These are phyloP conservation scores for Escovopsis sp. DNA, from an alignment of 2,329 filamentous ascomycete species.

Conservation along the genomic window DNA sequence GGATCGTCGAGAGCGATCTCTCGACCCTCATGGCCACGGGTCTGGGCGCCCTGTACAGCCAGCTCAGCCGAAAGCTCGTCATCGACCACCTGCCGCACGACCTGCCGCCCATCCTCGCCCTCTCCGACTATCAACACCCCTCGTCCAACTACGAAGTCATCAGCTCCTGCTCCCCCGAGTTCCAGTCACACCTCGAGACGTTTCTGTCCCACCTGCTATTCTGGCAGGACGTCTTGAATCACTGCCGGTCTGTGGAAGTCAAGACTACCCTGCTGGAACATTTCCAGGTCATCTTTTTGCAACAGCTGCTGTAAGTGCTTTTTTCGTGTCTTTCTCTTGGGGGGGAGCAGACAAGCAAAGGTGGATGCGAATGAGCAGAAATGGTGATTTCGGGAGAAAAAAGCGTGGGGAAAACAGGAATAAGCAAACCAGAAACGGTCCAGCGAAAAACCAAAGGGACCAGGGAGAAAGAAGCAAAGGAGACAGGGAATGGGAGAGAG, in stretches of 20 bases:
- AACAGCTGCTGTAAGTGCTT: slow-evolving; percentile 65
- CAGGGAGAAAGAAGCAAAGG: too few relatives aligned
- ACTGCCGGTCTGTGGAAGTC: slow-evolving; percentile 83
- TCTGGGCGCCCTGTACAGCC: slow-evolving; percentile 58
- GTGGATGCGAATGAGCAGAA: too few relatives aligned
- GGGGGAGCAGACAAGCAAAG: too few relatives aligned
- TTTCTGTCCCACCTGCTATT: slow-evolving; percentile 92
- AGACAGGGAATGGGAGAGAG: too few relatives aligned
- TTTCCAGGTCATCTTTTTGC: slow-evolving; percentile 90
- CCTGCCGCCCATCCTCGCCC: slow-evolving; percentile 66
- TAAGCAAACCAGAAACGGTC: too few relatives aligned
- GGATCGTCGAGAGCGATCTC: slow-evolving; percentile 93
- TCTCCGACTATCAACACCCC: slow-evolving; percentile 77
- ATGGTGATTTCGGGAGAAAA: neutral
- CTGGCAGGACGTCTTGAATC: slow-evolving; percentile 96
- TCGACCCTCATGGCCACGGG: slow-evolving; percentile 96
- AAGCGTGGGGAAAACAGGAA: neutral
- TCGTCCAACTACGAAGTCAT: slow-evolving; percentile 55
- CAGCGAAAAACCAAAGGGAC: too few relatives aligned
- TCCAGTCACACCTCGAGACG: slow-evolving; percentile 76
- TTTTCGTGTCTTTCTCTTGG: neutral
- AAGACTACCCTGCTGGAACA: slow-evolving; percentile 89
- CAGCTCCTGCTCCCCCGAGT: slow-evolving; percentile 57
- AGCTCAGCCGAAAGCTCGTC: slow-evolving; percentile 61
- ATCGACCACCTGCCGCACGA: slow-evolving; percentile 61